These are phyloP conservation scores for Fonsecaea erecta DNA, from an alignment of 2,329 filamentous ascomycete genomes.

Conservation along the genomic window DNA sequence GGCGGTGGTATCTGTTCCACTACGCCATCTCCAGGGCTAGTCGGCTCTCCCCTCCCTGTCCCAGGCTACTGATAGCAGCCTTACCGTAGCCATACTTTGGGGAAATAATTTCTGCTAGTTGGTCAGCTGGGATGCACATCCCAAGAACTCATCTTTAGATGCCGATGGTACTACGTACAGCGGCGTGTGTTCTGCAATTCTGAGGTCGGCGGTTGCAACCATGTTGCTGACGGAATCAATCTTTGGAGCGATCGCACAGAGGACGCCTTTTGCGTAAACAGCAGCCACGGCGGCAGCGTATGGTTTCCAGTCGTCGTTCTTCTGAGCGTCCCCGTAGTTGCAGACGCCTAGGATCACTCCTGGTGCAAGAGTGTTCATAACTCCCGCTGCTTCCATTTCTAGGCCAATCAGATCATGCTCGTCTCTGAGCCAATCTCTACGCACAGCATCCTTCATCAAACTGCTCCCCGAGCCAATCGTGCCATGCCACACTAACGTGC, in stretches of 20 bases:
- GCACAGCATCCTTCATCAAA: conserved; percentile 36
- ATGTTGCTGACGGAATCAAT: not conserved
- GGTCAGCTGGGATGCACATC: not conserved
- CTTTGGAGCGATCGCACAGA: not conserved
- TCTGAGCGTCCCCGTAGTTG: conserved; percentile 40
- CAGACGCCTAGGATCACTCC: conserved; percentile 37
- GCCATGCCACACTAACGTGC: conserved; percentile 31
- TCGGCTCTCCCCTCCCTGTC: conserved; percentile 38
- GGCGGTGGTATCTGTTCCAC: not conserved
- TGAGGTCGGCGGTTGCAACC: not conserved
- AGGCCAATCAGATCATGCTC: conserved; percentile 37
- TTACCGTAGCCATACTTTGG: not conserved
- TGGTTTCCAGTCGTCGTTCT: conserved; percentile 38
- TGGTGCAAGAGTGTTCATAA: conserved; percentile 30
- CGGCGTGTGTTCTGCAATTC: not conserved
- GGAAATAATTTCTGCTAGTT: not conserved
- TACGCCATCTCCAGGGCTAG: conserved; percentile 37
- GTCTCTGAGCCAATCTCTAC: conserved; percentile 29
- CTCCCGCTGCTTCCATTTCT: conserved; percentile 37
- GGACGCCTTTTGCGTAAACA: conserved; percentile 37
- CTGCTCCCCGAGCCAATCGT: conserved; percentile 40
- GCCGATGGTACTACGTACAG: not conserved
- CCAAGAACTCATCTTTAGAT: not conserved
- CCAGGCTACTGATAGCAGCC: conserved; percentile 33
- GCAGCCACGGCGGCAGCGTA: conserved; percentile 39